Percentiles rank a stretch among this genome's conserved stretches.
phyloP scores from a whole-genome alignment of 148 eudicot species.

The Heliosperma pusillum region DNA sequence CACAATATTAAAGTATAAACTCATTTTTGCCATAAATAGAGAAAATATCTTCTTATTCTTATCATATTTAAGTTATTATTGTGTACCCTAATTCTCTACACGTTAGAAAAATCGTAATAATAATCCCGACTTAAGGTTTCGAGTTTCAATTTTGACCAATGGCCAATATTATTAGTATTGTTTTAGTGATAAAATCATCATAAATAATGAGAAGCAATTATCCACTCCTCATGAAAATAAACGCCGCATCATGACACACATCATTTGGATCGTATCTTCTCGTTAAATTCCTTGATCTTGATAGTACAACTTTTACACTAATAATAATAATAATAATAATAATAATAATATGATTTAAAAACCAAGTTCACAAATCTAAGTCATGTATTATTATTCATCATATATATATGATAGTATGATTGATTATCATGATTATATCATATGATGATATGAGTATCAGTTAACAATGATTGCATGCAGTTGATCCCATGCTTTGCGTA shows the following conservation, averaged over 20 bases:
- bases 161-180: no score
- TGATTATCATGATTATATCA: conserved; percentile 29
- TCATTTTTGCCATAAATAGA: no score
- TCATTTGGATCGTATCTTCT: conserved; percentile 21
- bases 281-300: conserved; percentile 6
- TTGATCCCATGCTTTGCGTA: conserved; percentile 27
- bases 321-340: no score
- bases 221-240: conserved; percentile 13
- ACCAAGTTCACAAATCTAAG: not conserved
- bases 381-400: conserved; percentile 1
- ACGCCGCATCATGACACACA: conserved; percentile 11
- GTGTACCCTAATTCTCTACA: no score
- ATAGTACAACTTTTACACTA: not conserved
- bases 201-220: not conserved
- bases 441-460: conserved; percentile 27
- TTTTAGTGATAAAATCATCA: no score
- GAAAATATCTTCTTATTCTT: no score
- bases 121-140: no score
- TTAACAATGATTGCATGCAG: conserved; percentile 26
- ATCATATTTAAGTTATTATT: no score
- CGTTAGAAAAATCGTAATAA: no score
- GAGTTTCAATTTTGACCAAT: no score
- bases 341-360: no score
- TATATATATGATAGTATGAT: conserved; percentile 20
- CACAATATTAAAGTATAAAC: no score